Evolutionary conservation across 2,329 filamentous ascomycete genomes (phyloP).

Genomic region (Aspergillus caelatus): DNA sequence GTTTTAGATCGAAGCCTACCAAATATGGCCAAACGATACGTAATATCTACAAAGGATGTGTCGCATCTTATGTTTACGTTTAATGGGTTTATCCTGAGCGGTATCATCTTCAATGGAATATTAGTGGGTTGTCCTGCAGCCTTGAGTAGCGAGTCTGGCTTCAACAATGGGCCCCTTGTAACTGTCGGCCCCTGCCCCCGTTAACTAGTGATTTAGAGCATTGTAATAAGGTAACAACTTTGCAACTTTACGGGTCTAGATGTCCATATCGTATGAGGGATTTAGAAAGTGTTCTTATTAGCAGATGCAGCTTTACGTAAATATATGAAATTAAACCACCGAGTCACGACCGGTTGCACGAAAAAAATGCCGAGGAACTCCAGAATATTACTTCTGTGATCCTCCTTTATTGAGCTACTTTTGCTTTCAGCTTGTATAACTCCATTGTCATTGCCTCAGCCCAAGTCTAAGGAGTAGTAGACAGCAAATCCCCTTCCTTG

Average conservation of each 20-base stretch:
- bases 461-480: not conserved
- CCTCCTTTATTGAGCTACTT: not conserved
- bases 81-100: no score
- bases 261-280: not conserved
- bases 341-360: not conserved
- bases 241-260: not conserved
- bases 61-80: no score
- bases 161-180: not conserved
- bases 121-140: no score
- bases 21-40: no score
- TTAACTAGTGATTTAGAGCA: not conserved
- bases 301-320: not conserved
- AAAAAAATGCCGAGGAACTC: not conserved
- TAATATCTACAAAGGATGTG: no score
- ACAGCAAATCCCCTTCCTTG: not conserved
- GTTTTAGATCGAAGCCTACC: no score
- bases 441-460: not conserved
- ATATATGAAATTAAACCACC: not conserved
- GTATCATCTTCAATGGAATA: no score
- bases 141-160: not conserved
- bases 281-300: not conserved
- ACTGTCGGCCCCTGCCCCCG: not conserved
- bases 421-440: not conserved
- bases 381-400: not conserved
- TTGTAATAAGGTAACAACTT: not conserved